These are phyloP conservation scores for Eucalyptus sp. DNA, from an alignment of 345 rosid genomes.

Conservation along the genomic window DNA sequence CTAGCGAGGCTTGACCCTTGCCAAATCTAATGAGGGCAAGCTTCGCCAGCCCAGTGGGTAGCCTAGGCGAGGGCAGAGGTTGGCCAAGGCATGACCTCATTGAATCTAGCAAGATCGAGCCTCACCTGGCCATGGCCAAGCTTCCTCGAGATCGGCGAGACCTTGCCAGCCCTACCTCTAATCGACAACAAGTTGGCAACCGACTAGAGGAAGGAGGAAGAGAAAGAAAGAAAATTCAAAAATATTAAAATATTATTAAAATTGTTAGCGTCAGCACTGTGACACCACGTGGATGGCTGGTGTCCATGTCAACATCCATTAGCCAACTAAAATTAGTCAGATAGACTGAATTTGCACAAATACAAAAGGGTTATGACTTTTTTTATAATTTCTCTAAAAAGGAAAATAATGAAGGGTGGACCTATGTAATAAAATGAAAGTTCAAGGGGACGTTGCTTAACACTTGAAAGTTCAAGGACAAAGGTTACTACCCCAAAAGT, in stretches of 20 bases:
- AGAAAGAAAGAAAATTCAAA: no score
- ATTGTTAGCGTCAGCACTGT: accelerated
- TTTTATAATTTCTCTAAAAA: no score
- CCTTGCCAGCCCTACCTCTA: accelerated
- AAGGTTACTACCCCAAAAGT: not conserved
- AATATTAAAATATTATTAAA: no score
- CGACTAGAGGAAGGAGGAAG: accelerated
- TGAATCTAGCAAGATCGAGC: accelerated
- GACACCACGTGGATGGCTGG: accelerated
- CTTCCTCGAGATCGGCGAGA: accelerated
- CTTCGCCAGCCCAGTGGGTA: accelerated
- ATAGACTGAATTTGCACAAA: accelerated
- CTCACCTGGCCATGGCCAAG: no score
- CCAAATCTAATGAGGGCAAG: no score
- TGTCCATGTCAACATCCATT: no score
- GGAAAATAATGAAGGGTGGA: not conserved
- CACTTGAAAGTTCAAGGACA: not conserved
- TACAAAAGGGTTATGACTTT: no score
- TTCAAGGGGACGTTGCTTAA: not conserved
- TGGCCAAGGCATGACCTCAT: no score
- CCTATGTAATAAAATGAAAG: not conserved
- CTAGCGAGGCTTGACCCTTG: accelerated
- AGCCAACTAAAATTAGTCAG: accelerated
- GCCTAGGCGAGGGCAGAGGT: accelerated
- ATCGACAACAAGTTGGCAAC: accelerated